Evolutionary conservation across 2,329 filamentous ascomycete species (phyloP).

Genomic region (Beauveria asiatica): DNA sequence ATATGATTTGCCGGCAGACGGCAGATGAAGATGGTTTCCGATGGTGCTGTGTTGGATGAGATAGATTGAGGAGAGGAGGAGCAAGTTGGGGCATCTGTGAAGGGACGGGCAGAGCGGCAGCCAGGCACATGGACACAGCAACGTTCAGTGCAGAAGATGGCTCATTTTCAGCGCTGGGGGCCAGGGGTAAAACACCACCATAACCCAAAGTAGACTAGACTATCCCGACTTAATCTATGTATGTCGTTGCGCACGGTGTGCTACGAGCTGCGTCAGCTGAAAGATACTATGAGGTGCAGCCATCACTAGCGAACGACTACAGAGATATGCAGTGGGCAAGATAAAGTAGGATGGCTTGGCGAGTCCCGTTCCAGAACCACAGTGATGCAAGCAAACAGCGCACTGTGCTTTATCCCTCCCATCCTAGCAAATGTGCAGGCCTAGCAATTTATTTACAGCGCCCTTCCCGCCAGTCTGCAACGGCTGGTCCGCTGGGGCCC

Average conservation of each 20-base stretch:
- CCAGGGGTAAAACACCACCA: neutral
- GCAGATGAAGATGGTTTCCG: neutral
- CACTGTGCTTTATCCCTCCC: neutral
- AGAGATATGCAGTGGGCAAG: no score
- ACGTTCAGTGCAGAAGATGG: neutral
- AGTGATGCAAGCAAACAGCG: neutral
- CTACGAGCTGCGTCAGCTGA: neutral
- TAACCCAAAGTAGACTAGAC: neutral
- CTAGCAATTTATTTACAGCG: neutral
- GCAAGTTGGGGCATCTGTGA: neutral
- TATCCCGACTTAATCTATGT: neutral
- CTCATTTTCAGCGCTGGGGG: constrained; percentile 1
- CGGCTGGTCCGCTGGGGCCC: neutral
- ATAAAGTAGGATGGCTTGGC: neutral
- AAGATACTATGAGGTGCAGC: neutral
- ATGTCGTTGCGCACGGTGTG: neutral
- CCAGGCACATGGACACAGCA: neutral
- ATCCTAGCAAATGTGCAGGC: neutral
- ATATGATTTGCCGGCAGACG: neutral
- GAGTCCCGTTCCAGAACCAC: constrained; percentile 6
- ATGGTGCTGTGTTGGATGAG: neutral
- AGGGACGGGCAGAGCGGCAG: neutral
- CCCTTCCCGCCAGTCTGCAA: neutral
- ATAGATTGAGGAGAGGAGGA: constrained; percentile 1
- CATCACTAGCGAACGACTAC: neutral